Evolutionary conservation across 257 asterid species (phyloP).

Genomic region (Scutellaria galericulata): DNA sequence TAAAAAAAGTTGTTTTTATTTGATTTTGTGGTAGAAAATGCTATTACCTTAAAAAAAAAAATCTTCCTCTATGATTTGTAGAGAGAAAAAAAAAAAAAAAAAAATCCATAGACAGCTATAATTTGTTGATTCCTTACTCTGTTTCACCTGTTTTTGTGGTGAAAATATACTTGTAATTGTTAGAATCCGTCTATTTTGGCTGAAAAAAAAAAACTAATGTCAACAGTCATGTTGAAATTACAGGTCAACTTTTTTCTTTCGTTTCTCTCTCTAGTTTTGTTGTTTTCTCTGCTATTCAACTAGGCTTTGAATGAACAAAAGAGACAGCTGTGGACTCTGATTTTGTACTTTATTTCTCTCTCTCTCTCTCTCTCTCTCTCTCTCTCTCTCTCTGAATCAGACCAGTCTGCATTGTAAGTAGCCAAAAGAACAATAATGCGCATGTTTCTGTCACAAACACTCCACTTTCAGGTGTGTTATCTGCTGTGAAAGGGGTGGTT

Average conservation of each 20-base stretch:
- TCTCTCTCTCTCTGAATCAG: constrained; percentile 30
- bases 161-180: constrained; percentile 31
- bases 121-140: not conserved
- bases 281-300: constrained; percentile 30
- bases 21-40: too few species aligned
- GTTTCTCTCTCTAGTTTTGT: constrained; percentile 17
- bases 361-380: constrained; percentile 7
- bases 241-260: constrained; percentile 42
- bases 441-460: constrained; percentile 37
- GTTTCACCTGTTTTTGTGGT: not conserved
- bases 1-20: too few species aligned
- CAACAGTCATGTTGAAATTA: constrained; percentile 40
- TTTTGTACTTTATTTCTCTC: constrained; percentile 26
- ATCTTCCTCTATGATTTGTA: too few species aligned
- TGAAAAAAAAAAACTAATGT: constrained; percentile 16
- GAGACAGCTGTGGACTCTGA: constrained; percentile 46
- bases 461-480: constrained; percentile 39
- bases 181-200: constrained; percentile 14
- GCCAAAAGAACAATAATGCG: constrained; percentile 37
- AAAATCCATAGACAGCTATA: not conserved
- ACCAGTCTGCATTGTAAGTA: constrained; percentile 22
- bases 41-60: too few species aligned
- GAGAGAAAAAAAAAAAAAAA: too few species aligned
- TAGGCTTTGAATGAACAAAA: constrained; percentile 40
- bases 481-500: too few species aligned